Conservation (phyloP, 106 monocot species). For the Phalaenopsis equestris region DNA sequence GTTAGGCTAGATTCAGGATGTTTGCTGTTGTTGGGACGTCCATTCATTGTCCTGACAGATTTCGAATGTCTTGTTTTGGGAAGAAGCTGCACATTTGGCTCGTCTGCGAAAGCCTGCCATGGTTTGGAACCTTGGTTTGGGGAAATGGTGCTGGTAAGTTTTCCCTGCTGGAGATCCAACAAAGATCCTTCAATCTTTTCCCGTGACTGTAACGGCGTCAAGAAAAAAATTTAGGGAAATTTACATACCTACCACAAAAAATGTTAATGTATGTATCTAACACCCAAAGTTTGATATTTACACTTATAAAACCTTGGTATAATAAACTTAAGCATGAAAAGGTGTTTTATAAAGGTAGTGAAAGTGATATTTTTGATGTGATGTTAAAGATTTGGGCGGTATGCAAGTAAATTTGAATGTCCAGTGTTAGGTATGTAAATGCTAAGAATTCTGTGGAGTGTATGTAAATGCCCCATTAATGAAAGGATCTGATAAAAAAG, state of each 20-base stretch:
- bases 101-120: constrained; percentile 68
- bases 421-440: too few species aligned
- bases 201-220: constrained; percentile 37
- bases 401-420: too few species aligned
- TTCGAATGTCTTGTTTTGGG: constrained; percentile 28
- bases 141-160: constrained; percentile 40
- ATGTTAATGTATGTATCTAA: too few species aligned
- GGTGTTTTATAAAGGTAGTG: too few species aligned
- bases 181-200: constrained; percentile 64
- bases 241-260: too few species aligned
- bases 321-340: too few species aligned
- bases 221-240: not conserved
- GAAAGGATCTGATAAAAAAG: not conserved
- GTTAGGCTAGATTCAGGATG: not conserved
- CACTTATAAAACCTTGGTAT: too few species aligned
- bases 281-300: too few species aligned
- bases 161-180: too few species aligned
- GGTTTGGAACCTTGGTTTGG: constrained; percentile 39
- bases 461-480: not conserved
- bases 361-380: too few species aligned
- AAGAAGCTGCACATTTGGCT: constrained; percentile 26
- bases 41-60: constrained; percentile 63
- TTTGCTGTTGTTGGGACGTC: constrained; percentile 20
- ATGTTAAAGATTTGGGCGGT: too few species aligned
- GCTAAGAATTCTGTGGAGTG: too few species aligned